These are phyloP conservation scores for Tetramitus jugosus DNA, from an alignment of 208 protist genomes.

Conservation along the genomic window DNA sequence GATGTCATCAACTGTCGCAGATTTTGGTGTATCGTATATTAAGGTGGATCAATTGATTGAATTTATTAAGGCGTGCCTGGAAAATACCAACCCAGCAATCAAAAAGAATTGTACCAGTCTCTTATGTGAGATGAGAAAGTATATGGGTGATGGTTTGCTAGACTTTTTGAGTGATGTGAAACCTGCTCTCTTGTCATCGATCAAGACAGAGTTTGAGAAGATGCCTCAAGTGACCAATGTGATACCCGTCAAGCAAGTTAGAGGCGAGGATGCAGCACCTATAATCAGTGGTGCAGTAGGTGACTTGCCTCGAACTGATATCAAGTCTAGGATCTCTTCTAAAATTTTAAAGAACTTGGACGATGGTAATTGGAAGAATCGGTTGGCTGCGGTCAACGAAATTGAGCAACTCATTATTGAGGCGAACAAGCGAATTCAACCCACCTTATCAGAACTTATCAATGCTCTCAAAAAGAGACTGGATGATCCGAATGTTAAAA, in stretches of 20 bases:
- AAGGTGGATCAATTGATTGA: background rate
- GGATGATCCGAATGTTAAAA: constrained; percentile 10
- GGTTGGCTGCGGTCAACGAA: background rate
- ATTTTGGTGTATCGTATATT: constrained; percentile 7
- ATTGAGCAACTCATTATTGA: background rate
- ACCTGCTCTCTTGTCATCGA: background rate
- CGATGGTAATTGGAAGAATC: constrained; percentile 4
- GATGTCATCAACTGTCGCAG: background rate
- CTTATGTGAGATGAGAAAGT: background rate
- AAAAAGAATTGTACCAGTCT: background rate
- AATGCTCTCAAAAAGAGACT: constrained; percentile 18
- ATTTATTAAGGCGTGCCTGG: background rate
- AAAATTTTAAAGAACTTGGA: background rate
- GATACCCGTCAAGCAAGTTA: background rate
- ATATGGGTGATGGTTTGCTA: background rate
- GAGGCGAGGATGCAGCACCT: background rate
- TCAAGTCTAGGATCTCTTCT: background rate
- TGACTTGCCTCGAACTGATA: constrained; percentile 16
- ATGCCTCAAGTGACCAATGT: background rate
- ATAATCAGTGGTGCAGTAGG: background rate
- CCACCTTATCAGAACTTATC: constrained; percentile 4
- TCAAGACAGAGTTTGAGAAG: constrained; percentile 21
- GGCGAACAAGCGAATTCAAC: constrained; percentile 4
- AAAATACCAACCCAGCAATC: background rate
- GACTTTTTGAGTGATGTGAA: constrained; percentile 12